Evolutionary conservation across 2,329 filamentous ascomycete genomes (phyloP).

Genomic region (Monilinia fructigena): DNA sequence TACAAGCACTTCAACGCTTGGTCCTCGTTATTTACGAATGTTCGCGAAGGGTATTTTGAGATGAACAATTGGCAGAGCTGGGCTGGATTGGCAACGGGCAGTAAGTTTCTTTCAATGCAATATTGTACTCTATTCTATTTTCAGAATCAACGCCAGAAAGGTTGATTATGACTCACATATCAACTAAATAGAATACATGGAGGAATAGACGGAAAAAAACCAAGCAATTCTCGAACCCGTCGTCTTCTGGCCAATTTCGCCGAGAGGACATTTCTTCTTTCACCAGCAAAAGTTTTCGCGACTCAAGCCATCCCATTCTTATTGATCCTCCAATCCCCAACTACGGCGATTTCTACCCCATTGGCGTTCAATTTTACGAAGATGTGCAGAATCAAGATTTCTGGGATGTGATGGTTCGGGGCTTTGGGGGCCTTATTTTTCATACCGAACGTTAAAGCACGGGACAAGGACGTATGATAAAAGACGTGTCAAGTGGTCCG

Average conservation of each 20-base stretch:
- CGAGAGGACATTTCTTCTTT: neutral
- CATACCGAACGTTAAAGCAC: neutral
- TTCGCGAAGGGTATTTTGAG: conserved; percentile 7
- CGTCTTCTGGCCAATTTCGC: neutral
- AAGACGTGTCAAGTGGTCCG: neutral
- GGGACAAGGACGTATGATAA: neutral
- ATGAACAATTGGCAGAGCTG: conserved; percentile 8
- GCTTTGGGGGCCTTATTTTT: neutral
- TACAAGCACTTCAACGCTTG: conserved; percentile 8
- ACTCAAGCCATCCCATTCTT: neutral
- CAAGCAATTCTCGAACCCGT: neutral
- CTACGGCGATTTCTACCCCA: neutral
- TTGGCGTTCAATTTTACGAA: conserved; percentile 3
- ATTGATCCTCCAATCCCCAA: neutral
- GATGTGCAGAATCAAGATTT: conserved; percentile 9
- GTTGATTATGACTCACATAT: neutral
- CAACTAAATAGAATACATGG: neutral
- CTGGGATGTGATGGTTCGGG: conserved; percentile 10
- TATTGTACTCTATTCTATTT: too few species aligned
- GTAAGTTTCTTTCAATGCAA: neutral
- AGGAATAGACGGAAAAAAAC: conserved; percentile 8
- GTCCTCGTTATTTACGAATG: neutral
- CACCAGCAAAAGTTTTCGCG: neutral
- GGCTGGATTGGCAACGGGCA: conserved; percentile 18
- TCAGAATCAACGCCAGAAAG: neutral